A percentile compares a stretch with the other conserved stretches of the same genome.
These are phyloP conservation scores for Boletus barrowsii DNA, from an alignment of 768 basidiomycete species.

Conservation along the genomic window DNA sequence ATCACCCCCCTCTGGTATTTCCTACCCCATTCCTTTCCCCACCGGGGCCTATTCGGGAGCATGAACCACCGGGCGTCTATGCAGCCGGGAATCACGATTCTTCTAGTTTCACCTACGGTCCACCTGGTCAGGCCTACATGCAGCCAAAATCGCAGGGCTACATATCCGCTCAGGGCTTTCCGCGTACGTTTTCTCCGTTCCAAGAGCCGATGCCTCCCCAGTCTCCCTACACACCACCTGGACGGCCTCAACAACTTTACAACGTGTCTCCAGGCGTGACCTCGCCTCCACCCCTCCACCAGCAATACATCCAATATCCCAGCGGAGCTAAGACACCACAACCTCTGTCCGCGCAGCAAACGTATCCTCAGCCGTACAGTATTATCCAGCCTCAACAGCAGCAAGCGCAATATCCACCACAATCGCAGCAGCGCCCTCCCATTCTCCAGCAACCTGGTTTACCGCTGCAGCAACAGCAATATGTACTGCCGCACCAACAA, in stretches of 20 bases:
- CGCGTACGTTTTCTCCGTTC: constrained; percentile 5
- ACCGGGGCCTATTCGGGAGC: not conserved
- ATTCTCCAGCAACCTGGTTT: constrained; percentile 9
- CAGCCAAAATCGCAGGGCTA: constrained; percentile 14
- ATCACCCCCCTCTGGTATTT: not conserved
- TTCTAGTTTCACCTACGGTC: not conserved
- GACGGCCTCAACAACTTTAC: constrained; percentile 16
- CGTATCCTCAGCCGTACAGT: constrained; percentile 6
- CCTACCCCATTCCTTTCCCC: constrained; percentile 3
- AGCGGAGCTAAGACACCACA: constrained; percentile 7
- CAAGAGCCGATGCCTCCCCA: constrained; percentile 11
- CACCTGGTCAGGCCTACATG: constrained; percentile 6
- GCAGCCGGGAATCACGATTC: not conserved
- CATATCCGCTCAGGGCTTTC: constrained; percentile 1
- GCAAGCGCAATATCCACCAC: constrained; percentile 6
- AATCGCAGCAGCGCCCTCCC: constrained; percentile 9
- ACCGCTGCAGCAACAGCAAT: constrained; percentile 8
- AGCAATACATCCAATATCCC: constrained; percentile 17
- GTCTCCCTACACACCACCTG: constrained; percentile 1
- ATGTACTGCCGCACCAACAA: constrained; percentile 9
- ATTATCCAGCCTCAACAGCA: constrained; percentile 17
- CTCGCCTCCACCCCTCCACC: constrained; percentile 4
- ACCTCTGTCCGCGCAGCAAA: constrained; percentile 9
- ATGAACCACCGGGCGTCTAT: not conserved
- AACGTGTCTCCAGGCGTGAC: not conserved